Percentiles rank a stretch among this genome's conserved stretches.
Evolutionary conservation across 805 yeast genomes (phyloP).

Genomic region (Torulaspora gathmanii): DNA sequence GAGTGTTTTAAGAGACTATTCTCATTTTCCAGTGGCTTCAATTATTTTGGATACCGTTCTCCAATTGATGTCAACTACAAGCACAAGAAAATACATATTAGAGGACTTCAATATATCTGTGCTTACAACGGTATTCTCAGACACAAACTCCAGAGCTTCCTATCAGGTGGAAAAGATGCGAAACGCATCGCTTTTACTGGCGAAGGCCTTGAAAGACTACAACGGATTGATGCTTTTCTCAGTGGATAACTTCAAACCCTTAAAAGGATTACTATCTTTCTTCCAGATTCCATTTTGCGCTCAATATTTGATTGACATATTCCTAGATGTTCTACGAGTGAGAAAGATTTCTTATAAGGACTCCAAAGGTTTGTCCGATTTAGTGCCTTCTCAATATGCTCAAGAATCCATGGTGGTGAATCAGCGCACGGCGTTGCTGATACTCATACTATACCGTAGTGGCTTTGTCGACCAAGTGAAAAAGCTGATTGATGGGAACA

Average conservation of each 20-base stretch:
- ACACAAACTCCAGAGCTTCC: conserved; percentile 46
- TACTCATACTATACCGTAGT: conserved; percentile 51
- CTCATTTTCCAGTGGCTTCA: conserved; percentile 26
- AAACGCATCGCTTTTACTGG: conserved; percentile 53
- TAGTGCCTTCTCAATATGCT: conserved; percentile 35
- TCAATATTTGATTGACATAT: conserved; percentile 62
- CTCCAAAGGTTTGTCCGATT: conserved; percentile 13
- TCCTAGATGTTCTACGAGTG: conserved; percentile 63
- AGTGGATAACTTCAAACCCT: conserved; percentile 48
- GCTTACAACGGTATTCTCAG: conserved; percentile 68
- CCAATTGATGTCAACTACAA: conserved; percentile 27
- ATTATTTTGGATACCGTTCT: conserved; percentile 30
- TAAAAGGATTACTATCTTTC: conserved; percentile 57
- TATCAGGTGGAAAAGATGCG: conserved; percentile 53
- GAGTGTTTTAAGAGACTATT: conserved; percentile 24
- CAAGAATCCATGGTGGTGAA: conserved; percentile 45
- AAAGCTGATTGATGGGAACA: conserved; percentile 12
- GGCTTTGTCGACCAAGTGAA: conserved; percentile 49
- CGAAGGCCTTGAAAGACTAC: conserved; percentile 63
- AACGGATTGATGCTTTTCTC: conserved; percentile 69
- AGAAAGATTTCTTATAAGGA: conserved; percentile 47
- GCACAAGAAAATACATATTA: conserved; percentile 36
- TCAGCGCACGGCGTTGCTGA: conserved; percentile 63
- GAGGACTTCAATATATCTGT: conserved; percentile 59
- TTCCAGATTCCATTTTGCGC: conserved; percentile 56